Base-by-base conservation (phyloP, 768 basidiomycete genomes). In the Podaxis sp. region DNA sequence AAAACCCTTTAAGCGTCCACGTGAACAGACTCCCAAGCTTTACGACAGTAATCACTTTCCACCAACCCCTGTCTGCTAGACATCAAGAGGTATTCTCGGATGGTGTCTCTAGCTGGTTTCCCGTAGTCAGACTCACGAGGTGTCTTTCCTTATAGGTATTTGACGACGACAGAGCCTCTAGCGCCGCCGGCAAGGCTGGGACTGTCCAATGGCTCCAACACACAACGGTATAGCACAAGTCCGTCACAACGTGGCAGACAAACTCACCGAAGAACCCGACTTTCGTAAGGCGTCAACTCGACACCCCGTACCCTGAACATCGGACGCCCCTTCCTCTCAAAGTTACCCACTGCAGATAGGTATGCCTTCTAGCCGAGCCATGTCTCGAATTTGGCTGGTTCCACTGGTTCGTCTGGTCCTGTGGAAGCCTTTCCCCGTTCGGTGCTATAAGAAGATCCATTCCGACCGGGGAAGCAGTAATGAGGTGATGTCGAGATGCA, bases 401-500 rank as follows among this genome's bases (percentile, higher is more conserved):
- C 25, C 47, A 48, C 47, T 21, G 47, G 47, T 37, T 38, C 36
- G 13, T 38, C 52, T 37, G n/a, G 18, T 14, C 9, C 21, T 54
- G 18, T 35, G 13, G 6, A 10, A 35, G 11, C 6, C 9, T 18
- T 23, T 48, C 21, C 47, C 25, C 21, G 25, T 48, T 48, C 47
- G 47, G 6, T 48, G 25, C 42, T 54, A 25, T 54, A 28, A 28
- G 13, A 38, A 37, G 35, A 37, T 23, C 52, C 35, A 32, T n/a
- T 35, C 35, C 5, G 25, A n/a, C 13, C 37, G 52, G 52, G 36
- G 21, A 21, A 54, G 52, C 23, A 21, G 18, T 37, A 54, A 37
- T 54, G 37, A 54, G 52, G 18, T 54, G 52, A 54, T 54, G 52
- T 38, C 52, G 52, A 54, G 52, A 37, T 38, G 52, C 40, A 54